These are phyloP conservation scores for Aspergillus novofumigatus DNA, from an alignment of 2,329 filamentous ascomycete species.

Conservation along the genomic window DNA sequence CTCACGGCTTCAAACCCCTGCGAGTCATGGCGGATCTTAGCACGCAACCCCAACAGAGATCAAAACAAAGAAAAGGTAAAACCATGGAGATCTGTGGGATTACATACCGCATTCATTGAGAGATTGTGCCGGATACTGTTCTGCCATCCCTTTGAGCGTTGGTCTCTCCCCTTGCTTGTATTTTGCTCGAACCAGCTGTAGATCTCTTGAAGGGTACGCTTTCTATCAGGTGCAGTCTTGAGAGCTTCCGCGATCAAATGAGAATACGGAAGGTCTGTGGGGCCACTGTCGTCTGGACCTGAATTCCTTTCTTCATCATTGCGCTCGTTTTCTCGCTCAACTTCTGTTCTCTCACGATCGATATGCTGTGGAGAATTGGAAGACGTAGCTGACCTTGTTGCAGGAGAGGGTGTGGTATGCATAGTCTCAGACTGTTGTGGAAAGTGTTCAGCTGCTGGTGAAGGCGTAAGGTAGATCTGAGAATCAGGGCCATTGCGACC, in stretches of 20 bases:
- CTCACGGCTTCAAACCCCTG: constrained; percentile 52
- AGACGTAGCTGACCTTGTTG: constrained; percentile 17
- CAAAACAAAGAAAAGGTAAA: constrained; percentile 6
- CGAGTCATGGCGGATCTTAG: constrained; percentile 1
- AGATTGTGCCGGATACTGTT: constrained; percentile 95
- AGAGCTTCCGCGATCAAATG: constrained; percentile 75
- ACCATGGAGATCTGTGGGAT: not conserved
- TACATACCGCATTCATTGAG: constrained; percentile 85
- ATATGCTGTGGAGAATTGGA: constrained; percentile 13
- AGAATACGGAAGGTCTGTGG: constrained; percentile 67
- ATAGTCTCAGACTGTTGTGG: constrained; percentile 1
- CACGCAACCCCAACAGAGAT: constrained; percentile 8
- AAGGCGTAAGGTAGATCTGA: constrained; percentile 8
- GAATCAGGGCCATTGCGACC: constrained; percentile 1
- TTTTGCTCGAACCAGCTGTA: constrained; percentile 86
- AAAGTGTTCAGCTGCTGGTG: constrained; percentile 6
- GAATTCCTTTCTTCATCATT: constrained; percentile 22
- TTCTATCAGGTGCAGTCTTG: constrained; percentile 59
- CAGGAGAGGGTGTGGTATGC: constrained; percentile 1
- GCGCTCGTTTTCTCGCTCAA: constrained; percentile 5
- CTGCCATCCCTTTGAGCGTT: constrained; percentile 72
- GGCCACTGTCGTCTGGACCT: constrained; percentile 25
- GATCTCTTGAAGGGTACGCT: constrained; percentile 78
- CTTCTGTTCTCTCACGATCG: constrained; percentile 8
- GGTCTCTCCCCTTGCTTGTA: constrained; percentile 66